Conservation (phyloP, 148 eudicot species). For the Vaccinium myrtillus region DNA sequence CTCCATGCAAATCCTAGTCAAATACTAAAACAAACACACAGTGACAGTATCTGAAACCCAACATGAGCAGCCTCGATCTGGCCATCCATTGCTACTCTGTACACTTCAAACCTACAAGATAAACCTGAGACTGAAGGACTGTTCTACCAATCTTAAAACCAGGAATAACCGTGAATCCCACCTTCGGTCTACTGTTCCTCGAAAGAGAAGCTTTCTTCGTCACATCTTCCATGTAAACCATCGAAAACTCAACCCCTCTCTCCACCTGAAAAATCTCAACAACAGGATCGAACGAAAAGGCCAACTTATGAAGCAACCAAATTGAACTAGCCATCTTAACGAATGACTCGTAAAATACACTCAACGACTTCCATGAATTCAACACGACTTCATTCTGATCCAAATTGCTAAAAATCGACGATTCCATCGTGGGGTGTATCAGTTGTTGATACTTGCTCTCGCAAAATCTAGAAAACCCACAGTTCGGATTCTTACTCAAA, state of each 20-base stretch:
- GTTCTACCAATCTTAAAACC: conserved; percentile 82
- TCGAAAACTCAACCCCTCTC: conserved; percentile 70
- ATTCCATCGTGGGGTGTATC: conserved; percentile 83
- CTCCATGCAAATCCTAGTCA: background rate
- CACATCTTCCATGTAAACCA: conserved; percentile 91
- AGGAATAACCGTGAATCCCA: conserved; percentile 84
- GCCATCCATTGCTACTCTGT: conserved; percentile 19
- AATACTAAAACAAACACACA: background rate
- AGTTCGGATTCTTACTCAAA: conserved; percentile 50
- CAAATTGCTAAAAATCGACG: conserved; percentile 64
- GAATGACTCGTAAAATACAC: conserved; percentile 69
- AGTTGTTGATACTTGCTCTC: conserved; percentile 79
- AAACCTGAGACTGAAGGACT: conserved; percentile 84
- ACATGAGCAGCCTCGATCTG: background rate
- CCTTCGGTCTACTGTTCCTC: conserved; percentile 56
- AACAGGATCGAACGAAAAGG: conserved; percentile 61
- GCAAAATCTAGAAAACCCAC: conserved; percentile 71
- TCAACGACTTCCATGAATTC: conserved; percentile 77
- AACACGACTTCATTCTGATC: conserved; percentile 55
- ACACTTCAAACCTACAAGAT: conserved; percentile 41
- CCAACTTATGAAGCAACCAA: conserved; percentile 88
- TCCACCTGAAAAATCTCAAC: conserved; percentile 83
- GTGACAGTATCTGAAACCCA: background rate
- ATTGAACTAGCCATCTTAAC: conserved; percentile 85
- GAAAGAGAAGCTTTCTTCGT: conserved; percentile 38